These are phyloP conservation scores for Ceratobasidium sp. DNA, from an alignment of 1,284 basidiomycete species.

Conservation along the genomic window DNA sequence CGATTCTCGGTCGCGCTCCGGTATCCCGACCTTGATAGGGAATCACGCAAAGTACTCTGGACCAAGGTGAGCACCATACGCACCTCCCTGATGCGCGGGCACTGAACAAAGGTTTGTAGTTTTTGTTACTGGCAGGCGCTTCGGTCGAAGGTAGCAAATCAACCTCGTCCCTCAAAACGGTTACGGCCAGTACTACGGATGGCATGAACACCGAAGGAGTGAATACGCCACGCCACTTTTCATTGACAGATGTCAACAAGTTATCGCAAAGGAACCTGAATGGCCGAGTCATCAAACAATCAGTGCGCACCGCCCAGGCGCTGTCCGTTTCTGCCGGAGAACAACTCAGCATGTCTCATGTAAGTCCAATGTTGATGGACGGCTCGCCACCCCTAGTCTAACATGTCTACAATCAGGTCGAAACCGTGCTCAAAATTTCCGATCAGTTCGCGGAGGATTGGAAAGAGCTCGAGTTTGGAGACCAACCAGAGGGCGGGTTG, in stretches of 20 bases:
- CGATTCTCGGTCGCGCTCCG: conserved; percentile 35
- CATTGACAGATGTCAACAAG: conserved; percentile 14
- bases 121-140: conserved; percentile 24
- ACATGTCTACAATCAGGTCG: conserved; percentile 1
- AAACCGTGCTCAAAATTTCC: conserved; percentile 25
- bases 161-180: neutral
- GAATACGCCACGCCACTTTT: conserved; percentile 3
- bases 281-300: conserved; percentile 44
- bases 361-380: neutral
- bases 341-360: conserved; percentile 33
- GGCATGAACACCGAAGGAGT: conserved; percentile 4
- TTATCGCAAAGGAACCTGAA: conserved; percentile 36
- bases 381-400: neutral
- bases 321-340: conserved; percentile 38
- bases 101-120: neutral
- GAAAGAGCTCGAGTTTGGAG: conserved; percentile 36
- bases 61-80: conserved; percentile 3
- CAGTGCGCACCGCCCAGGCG: conserved; percentile 44
- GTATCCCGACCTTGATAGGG: conserved; percentile 36
- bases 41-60: conserved; percentile 33
- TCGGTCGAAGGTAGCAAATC: conserved; percentile 24
- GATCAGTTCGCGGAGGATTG: conserved; percentile 36
- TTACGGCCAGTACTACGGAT: conserved; percentile 3
- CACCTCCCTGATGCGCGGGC: neutral
- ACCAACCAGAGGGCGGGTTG: conserved; percentile 10